phyloP scores from a whole-genome alignment of 495 filamentous ascomycete genomes.

The Xylaria curta region DNA sequence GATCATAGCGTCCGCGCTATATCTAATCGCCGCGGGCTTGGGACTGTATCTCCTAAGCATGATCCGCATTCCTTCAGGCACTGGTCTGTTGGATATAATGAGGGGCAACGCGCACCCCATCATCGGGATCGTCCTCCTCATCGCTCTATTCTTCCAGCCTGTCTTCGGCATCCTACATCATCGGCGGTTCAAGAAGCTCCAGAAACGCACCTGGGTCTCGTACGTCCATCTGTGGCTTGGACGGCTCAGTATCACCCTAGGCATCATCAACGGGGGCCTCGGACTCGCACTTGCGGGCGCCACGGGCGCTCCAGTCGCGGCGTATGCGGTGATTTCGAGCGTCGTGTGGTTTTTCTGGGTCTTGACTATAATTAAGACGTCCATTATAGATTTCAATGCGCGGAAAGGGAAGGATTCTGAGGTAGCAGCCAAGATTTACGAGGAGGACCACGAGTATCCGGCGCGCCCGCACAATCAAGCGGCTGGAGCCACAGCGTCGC shows the following conservation, averaged over 20 bases:
- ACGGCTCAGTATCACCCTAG: conserved; percentile 63
- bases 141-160: conserved; percentile 63
- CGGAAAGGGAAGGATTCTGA: conserved; percentile 16
- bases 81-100: conserved; percentile 37
- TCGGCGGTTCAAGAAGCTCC: conserved; percentile 53
- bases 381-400: not conserved
- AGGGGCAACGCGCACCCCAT: conserved; percentile 51
- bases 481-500: not conserved
- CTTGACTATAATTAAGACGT: not conserved
- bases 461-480: not conserved
- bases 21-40: conserved; percentile 61
- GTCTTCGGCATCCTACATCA: conserved; percentile 69
- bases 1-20: conserved; percentile 55
- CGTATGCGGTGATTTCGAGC: conserved; percentile 44
- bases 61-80: conserved; percentile 37
- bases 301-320: conserved; percentile 35
- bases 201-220: conserved; percentile 57
- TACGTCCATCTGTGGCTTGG: conserved; percentile 72
- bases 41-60: conserved; percentile 59
- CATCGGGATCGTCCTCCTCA: conserved; percentile 66
- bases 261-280: conserved; percentile 71
- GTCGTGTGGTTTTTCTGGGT: conserved; percentile 46
- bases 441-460: not conserved
- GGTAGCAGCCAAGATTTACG: not conserved
- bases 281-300: conserved; percentile 60